Percentiles rank a stretch among this genome's conserved stretches.
These are phyloP conservation scores for Ulmus americana DNA, from an alignment of 331 rosid genomes.

Conservation along the genomic window DNA sequence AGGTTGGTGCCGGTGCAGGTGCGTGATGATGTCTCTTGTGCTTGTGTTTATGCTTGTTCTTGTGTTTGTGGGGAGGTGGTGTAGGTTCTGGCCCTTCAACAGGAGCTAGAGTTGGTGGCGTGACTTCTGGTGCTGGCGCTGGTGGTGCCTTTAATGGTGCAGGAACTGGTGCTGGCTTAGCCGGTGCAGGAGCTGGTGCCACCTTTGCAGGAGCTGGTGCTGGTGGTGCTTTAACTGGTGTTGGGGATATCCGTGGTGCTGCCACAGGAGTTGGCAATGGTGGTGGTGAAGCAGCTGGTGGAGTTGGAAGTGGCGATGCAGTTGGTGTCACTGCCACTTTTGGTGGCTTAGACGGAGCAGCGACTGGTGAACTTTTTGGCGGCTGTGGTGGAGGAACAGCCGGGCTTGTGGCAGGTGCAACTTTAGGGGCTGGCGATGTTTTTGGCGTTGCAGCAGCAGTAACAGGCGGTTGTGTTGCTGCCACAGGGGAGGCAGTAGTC, in stretches of 20 bases:
- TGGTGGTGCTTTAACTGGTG: constrained; percentile 56
- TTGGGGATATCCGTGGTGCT: constrained; percentile 55
- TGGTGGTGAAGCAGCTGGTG: constrained; percentile 27
- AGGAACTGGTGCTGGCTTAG: constrained; percentile 45
- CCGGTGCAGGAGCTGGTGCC: constrained; percentile 62
- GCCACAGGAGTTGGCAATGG: constrained; percentile 42
- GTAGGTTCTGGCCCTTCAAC: constrained; percentile 27
- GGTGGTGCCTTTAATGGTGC: constrained; percentile 33
- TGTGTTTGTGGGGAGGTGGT: constrained; percentile 56
- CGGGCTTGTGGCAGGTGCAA: constrained; percentile 46
- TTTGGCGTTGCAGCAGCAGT: constrained; percentile 42
- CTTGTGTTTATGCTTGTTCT: constrained; percentile 42
- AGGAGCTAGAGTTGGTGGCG: constrained; percentile 27
- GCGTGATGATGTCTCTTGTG: constrained; percentile 76
- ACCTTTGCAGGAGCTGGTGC: constrained; percentile 51
- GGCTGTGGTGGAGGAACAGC: constrained; percentile 49
- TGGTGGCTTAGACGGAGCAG: constrained; percentile 55
- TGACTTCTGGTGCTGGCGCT: constrained; percentile 39
- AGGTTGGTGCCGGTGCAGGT: constrained; percentile 76
- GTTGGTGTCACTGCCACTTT: constrained; percentile 14
- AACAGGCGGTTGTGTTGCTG: constrained; percentile 34
- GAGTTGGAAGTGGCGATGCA: constrained; percentile 25
- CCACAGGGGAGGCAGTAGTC: constrained; percentile 35
- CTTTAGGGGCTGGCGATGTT: constrained; percentile 51
- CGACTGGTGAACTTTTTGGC: constrained; percentile 47